These are phyloP conservation scores for Termitomyces sp. DNA, from an alignment of 768 basidiomycete species.

Conservation along the genomic window DNA sequence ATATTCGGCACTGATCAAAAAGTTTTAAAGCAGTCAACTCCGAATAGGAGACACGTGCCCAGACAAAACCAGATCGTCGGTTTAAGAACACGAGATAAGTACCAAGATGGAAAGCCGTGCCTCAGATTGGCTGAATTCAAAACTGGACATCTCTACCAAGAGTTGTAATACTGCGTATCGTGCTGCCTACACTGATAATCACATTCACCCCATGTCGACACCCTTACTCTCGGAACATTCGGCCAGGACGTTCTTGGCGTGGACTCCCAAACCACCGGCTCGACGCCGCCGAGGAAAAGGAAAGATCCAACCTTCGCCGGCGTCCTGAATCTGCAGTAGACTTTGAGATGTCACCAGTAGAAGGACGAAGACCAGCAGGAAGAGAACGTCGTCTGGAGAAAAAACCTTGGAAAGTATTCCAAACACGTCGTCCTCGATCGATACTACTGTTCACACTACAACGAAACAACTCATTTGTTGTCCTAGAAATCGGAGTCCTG, in stretches of 20 bases:
- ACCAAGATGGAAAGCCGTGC: no score
- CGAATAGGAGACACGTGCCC: no score
- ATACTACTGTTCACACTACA: neutral
- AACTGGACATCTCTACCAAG: no score
- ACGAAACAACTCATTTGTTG: constrained; percentile 4
- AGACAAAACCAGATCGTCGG: neutral
- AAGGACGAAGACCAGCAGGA: neutral
- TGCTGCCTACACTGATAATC: neutral
- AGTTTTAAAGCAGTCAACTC: neutral
- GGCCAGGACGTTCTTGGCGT: neutral
- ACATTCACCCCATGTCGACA: no score
- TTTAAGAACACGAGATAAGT: neutral
- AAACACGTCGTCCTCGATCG: constrained; percentile 3
- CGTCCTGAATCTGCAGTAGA: neutral
- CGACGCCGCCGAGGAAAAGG: neutral
- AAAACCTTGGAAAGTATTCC: constrained; percentile 1
- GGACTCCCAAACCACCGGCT: neutral
- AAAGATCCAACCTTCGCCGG: constrained; percentile 9
- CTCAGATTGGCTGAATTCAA: no score
- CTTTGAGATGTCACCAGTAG: neutral
- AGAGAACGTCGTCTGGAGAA: constrained; percentile 1
- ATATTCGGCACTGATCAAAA: neutral
- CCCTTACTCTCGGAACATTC: neutral
- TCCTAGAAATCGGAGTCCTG: neutral
- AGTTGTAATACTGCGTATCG: neutral